Conservation (phyloP, 2,329 filamentous ascomycete genomes). For the Claviceps sp. region DNA sequence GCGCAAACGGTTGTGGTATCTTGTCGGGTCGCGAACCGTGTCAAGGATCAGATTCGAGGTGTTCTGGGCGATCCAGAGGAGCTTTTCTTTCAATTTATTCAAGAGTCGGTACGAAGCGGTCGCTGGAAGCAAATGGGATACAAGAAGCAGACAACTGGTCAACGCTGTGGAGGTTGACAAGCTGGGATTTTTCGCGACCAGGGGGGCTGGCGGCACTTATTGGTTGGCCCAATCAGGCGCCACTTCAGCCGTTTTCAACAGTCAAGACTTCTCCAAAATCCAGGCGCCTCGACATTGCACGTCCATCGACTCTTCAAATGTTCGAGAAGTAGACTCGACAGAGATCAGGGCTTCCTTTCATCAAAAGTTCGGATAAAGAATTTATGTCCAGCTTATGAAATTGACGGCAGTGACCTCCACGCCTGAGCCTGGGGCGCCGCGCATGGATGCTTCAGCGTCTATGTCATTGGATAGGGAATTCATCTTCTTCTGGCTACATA, state of each 20-base stretch:
- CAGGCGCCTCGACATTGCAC: neutral
- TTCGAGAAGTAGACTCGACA: neutral
- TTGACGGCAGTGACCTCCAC: too few species aligned
- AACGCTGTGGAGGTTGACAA: constrained; percentile 5
- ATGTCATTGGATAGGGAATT: neutral
- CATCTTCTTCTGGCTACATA: too few species aligned
- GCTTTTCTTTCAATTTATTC: neutral
- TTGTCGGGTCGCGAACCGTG: neutral
- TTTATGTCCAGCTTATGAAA: neutral
- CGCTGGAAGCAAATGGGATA: neutral
- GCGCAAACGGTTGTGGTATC: neutral
- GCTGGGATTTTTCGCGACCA: constrained; percentile 6
- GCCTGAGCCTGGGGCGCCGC: neutral
- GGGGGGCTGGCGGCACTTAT: constrained; percentile 1
- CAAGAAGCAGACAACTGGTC: neutral
- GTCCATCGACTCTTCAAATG: neutral
- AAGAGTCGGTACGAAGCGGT: neutral
- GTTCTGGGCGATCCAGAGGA: neutral
- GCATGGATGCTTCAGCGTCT: neutral
- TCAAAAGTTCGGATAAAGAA: neutral
- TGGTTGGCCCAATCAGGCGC: constrained; percentile 22
- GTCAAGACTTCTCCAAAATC: neutral
- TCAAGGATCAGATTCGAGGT: neutral
- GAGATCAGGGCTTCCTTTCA: neutral
- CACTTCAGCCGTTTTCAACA: constrained; percentile 1